Conservation (phyloP, 805 yeast species). For the Wickerhamiella shivajii region DNA sequence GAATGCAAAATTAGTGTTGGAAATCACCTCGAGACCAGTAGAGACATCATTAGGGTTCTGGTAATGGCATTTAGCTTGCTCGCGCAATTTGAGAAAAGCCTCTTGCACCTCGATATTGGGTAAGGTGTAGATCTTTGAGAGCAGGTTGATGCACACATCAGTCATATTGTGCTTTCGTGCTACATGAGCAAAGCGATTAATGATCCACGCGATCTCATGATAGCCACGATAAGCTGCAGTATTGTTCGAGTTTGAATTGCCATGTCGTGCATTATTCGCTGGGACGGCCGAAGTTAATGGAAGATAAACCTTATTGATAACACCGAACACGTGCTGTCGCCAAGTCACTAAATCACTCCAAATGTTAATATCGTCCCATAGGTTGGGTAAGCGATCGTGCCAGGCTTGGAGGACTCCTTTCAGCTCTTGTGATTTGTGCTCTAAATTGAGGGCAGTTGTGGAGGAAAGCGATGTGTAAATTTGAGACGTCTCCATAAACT, state of each 20-base stretch:
- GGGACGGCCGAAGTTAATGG: constrained; percentile 46
- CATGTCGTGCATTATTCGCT: constrained; percentile 16
- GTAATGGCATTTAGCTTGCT: constrained; percentile 95
- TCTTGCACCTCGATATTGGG: constrained; percentile 98
- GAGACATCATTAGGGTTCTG: constrained; percentile 81
- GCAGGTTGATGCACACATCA: constrained; percentile 85
- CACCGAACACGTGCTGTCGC: constrained; percentile 97
- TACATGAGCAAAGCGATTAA: constrained; percentile 94
- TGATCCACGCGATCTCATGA: constrained; percentile 98
- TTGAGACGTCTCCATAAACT: constrained; percentile 93
- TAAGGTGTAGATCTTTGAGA: constrained; percentile 83
- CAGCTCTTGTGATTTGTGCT: constrained; percentile 82
- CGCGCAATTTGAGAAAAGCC: constrained; percentile 87
- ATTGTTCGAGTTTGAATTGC: constrained; percentile 49
- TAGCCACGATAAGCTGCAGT: constrained; percentile 95
- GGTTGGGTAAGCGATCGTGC: constrained; percentile 92
- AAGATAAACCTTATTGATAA: constrained; percentile 83
- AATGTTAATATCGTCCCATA: constrained; percentile 93
- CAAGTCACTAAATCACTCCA: constrained; percentile 98
- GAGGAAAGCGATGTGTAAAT: constrained; percentile 76
- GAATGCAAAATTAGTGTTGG: constrained; percentile 89
- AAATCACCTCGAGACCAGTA: constrained; percentile 91
- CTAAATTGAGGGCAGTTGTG: constrained; percentile 85
- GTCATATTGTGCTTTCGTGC: constrained; percentile 95
- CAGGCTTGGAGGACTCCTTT: constrained; percentile 92